Conservation (phyloP, 306 rosid species). For the Cucumis melo region DNA sequence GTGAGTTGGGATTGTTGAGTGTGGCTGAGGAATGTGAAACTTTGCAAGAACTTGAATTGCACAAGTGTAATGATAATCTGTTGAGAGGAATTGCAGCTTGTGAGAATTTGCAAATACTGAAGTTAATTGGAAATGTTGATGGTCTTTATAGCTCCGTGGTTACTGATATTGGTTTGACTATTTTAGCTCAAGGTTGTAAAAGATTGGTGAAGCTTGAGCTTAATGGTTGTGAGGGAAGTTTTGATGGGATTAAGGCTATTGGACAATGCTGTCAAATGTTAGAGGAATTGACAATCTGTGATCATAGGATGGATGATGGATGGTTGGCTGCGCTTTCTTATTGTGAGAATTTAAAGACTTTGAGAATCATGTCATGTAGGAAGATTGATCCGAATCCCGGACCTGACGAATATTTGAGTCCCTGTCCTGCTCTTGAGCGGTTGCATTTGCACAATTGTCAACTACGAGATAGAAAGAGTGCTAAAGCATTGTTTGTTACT, state of each 20-base stretch:
- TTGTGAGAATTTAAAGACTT: constrained; percentile 70
- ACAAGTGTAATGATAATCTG: constrained; percentile 56
- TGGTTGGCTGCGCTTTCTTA: constrained; percentile 67
- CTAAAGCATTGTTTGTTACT: constrained; percentile 35
- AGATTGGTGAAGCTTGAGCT: constrained; percentile 80
- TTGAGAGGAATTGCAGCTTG: constrained; percentile 74
- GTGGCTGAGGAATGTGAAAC: constrained; percentile 76
- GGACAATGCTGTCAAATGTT: constrained; percentile 82
- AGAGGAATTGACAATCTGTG: constrained; percentile 60
- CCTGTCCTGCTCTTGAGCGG: constrained; percentile 54
- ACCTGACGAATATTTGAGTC: constrained; percentile 49
- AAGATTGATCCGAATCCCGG: constrained; percentile 50
- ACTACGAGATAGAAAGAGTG: constrained; percentile 36
- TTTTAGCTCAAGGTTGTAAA: constrained; percentile 78
- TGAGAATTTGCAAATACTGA: constrained; percentile 58
- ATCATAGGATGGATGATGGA: constrained; percentile 85
- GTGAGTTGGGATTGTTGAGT: constrained; percentile 61
- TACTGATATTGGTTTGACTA: constrained; percentile 69
- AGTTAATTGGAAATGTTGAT: constrained; percentile 38
- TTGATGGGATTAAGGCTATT: constrained; percentile 76
- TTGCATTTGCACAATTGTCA: constrained; percentile 63
- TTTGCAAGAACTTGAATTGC: constrained; percentile 69
- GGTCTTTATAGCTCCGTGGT: constrained; percentile 47
- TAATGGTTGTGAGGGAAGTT: constrained; percentile 73
- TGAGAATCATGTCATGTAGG: constrained; percentile 51